A percentile compares a stretch with the other conserved stretches of the same genome.
These are phyloP conservation scores for Ganoderma leucocontextum DNA, from an alignment of 1,284 basidiomycete species.

Conservation along the genomic window DNA sequence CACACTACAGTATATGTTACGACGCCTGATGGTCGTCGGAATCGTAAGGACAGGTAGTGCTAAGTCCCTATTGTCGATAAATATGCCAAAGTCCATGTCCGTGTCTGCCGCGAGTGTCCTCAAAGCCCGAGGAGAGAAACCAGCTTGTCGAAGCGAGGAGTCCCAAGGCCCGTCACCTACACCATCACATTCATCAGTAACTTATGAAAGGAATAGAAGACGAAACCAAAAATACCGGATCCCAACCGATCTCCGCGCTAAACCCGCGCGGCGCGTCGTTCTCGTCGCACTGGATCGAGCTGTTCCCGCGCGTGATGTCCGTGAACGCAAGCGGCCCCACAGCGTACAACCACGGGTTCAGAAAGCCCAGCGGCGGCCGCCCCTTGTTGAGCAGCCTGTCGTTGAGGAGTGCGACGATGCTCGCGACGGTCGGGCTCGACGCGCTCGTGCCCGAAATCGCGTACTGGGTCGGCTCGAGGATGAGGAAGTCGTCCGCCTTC, in stretches of 20 bases:
- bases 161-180: constrained; percentile 27
- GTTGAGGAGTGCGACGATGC: constrained; percentile 63
- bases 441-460: constrained; percentile 57
- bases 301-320: constrained; percentile 38
- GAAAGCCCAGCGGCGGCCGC: constrained; percentile 52
- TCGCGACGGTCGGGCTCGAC: constrained; percentile 60
- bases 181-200: background rate
- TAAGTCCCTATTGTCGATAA: no score
- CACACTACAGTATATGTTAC: no score
- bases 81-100: background rate
- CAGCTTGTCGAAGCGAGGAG: constrained; percentile 27
- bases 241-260: constrained; percentile 52
- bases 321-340: constrained; percentile 32
- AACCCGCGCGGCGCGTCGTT: constrained; percentile 46
- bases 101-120: background rate
- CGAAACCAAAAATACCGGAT: constrained; percentile 45
- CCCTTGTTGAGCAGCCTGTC: constrained; percentile 53
- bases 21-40: no score
- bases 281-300: constrained; percentile 37
- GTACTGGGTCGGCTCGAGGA: constrained; percentile 48
- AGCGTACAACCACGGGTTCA: constrained; percentile 54
- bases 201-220: background rate
- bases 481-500: constrained; percentile 39
- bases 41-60: no score
- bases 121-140: constrained; percentile 24